Evolutionary conservation across 257 asterid species (phyloP).

Genomic region (Solanum lycopersicoides): DNA sequence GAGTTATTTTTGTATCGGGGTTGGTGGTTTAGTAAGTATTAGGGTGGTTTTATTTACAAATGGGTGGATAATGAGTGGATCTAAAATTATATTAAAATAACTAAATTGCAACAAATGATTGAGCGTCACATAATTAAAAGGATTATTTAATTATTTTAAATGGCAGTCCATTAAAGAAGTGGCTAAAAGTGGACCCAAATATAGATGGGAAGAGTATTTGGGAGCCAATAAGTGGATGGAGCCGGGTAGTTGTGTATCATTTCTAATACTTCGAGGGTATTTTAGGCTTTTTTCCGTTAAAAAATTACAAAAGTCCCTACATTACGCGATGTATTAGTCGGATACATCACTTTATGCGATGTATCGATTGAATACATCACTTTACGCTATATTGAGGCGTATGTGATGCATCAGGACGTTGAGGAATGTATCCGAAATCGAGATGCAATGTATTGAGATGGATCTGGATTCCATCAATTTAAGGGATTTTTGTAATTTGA

Average conservation of each 20-base stretch:
- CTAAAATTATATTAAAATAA: no score
- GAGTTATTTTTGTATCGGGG: neutral
- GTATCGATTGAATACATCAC: neutral
- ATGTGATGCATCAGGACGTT: no score
- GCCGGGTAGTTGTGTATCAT: neutral
- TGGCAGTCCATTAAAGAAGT: neutral
- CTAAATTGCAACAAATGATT: no score
- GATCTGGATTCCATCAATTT: neutral
- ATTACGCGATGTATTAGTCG: neutral
- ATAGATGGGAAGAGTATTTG: no score
- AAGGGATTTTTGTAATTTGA: no score
- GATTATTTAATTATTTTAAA: no score
- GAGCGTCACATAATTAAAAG: no score
- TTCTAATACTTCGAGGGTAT: neutral
- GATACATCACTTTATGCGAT: neutral
- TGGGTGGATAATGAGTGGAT: no score
- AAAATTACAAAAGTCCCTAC: neutral
- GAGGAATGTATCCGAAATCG: neutral
- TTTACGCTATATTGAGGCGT: neutral
- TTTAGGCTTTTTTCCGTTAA: neutral
- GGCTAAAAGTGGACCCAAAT: neutral
- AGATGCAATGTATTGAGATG: no score
- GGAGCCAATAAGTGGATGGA: neutral
- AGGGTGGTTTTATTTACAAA: no score
- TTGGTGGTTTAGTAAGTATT: no score